phyloP scores from a whole-genome alignment of 2,329 filamentous ascomycete species.

The Ophiostoma sp. region DNA sequence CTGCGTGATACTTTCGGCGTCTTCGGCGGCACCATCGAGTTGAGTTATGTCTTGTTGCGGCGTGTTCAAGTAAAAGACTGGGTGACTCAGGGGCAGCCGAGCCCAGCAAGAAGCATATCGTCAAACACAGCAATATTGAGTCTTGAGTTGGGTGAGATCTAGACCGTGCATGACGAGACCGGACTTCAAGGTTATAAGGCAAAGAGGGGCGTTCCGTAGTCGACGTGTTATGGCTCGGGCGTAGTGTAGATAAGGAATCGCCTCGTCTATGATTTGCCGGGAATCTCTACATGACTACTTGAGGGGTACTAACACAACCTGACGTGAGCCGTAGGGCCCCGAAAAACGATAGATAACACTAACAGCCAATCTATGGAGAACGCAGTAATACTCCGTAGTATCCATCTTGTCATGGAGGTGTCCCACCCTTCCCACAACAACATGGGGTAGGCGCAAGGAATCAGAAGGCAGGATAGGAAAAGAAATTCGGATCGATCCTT shows the following conservation, averaged over 20 bases:
- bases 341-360: constrained; percentile 12
- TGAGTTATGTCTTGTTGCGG: constrained; percentile 4
- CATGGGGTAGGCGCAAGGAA: background rate
- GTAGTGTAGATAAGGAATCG: constrained; percentile 9
- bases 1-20: constrained; percentile 12
- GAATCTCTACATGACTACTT: constrained; percentile 1
- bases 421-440: constrained; percentile 4
- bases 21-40: constrained; percentile 13
- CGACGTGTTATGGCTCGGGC: background rate
- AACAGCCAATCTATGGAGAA: constrained; percentile 12
- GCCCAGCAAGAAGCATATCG: constrained; percentile 9
- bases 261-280: constrained; percentile 10
- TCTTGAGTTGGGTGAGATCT: background rate
- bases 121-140: background rate
- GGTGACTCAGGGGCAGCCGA: constrained; percentile 11
- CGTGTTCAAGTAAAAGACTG: background rate
- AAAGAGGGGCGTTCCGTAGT: background rate
- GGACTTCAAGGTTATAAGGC: background rate
- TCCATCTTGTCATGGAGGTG: background rate
- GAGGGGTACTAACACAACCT: constrained; percentile 8
- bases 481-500: background rate
- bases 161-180: background rate
- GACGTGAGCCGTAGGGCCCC: background rate
- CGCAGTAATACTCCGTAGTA: constrained; percentile 6
- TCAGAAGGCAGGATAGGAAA: constrained; percentile 11